Evolutionary conservation across 2,329 filamentous ascomycete genomes (phyloP), one percentile per base, ranked within the genome.

Genomic region (Neospermospora avenae): DNA sequence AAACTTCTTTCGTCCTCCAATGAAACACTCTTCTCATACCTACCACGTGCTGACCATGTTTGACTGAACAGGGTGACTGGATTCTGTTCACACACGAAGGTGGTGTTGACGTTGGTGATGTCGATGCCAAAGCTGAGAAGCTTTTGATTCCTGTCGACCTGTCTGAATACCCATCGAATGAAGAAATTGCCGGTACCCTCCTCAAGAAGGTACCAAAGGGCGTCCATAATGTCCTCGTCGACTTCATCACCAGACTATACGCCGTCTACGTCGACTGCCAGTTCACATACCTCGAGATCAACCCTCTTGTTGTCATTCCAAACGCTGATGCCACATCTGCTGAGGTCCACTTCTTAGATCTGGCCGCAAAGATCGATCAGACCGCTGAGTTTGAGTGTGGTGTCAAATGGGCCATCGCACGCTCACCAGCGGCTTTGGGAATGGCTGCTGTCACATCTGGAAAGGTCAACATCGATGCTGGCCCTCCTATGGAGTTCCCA

Each of bases 251-350:
- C 73, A 88, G 95, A 72, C 84, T 99, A 69, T 99, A 99, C 76
- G 95, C 93, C 71, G 95, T 99, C 80, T 99, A 98, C 74, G 95
- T 98, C 67, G 95, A 99, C 84, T 96, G 91, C 86, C 95, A 99
- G 80, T 99, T 99, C 86, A 98, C 95, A 74, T 99, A 99, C 83
- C 91, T 99, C 71, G 95, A 99, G 81, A 99, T 99, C 84, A 99
- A 99, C 87, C 95, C 95, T 70, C 83, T 99, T 67, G 95, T 99
- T 64, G 95, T 97, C 75, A 93, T 99, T 72, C 95, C 95, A 77
- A 98, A 98, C 77, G 88, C 85, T 68, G 87, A 93, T 71, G 89
- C 85, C 74, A 98, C 93, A 69, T 96, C 92, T 61, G 95, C 95
- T 60, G 89, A 92, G 44, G 95, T 99, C 57, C 86, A 97, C 85